Base-by-base conservation (phyloP, 495 filamentous ascomycete genomes). In the Parathielavia appendiculata region DNA sequence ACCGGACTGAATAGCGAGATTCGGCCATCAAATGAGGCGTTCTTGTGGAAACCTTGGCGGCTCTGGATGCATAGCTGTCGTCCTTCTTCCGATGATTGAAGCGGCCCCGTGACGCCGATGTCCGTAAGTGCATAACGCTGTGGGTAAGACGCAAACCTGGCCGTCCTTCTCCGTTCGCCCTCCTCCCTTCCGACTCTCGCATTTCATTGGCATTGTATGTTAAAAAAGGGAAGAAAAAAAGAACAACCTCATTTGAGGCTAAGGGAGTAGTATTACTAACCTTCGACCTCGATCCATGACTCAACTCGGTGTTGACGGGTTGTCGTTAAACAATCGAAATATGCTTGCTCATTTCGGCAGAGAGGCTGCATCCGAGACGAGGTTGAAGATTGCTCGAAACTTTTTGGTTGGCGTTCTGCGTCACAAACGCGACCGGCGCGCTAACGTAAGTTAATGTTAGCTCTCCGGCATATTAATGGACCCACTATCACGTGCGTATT, bases 231-330 rank as follows among this genome's bases (percentile, higher is more conserved):
- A 8, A 19, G 19, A 9, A 36, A 60, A 19, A 26, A 41, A 30
- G 1, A 36, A 49, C 6, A 30, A 7, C 56, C 53, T 60, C 62
- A 64, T 54, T 60, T 45, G 54, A 62, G 54, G 30, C 16, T 9
- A 54, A 60, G 35, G 51, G 12, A 58, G 16, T 23, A 58, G 16
- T 23, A 57, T 14, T 39, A 65, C 69, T 66, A 63, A 75, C 73
- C 71, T 71, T 59, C 73, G 67, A 60, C 71, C 73, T 52, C 73
- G 60, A 17, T 67, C 67, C 65, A 69, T 68, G 12, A 13, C 57
- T n/a, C n/a, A 9, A 41, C 4, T 12, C 14, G 1, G 20, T 9
- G 0, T 2, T 14, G 1, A 34, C 14, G 17, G 30, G 11, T 7
- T 14, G 5, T 48, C 44, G 43, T 7, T 2, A 1, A 26, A 26